Percentiles rank a stretch among this genome's conserved stretches.
These are phyloP conservation scores for Globisporangium splendens DNA, from an alignment of 352 stramenopile genomes.

Conservation along the genomic window DNA sequence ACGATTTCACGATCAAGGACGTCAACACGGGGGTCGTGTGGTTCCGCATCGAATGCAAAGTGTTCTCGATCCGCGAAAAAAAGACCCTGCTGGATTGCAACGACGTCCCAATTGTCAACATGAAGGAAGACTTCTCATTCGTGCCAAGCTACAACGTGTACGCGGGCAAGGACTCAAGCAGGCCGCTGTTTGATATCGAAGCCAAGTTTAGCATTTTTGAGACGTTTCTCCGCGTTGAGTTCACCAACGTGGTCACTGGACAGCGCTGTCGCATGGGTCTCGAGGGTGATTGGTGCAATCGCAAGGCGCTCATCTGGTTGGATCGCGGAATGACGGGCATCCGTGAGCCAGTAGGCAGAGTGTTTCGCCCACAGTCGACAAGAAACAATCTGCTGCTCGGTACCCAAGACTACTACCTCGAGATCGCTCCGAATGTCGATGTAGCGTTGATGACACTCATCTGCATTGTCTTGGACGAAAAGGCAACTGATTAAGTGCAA, in stretches of 20 bases:
- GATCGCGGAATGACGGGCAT: background rate
- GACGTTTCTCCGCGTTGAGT: background rate
- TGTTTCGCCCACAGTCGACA: background rate
- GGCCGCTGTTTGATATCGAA: background rate
- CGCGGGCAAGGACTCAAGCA: background rate
- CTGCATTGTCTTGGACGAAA: slow-evolving; percentile 21
- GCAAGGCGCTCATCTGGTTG: slow-evolving; percentile 8
- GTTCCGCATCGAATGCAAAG: slow-evolving; percentile 22
- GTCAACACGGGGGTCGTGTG: background rate
- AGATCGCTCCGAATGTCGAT: slow-evolving; percentile 27
- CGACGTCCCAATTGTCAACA: no score
- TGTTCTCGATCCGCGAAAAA: slow-evolving; percentile 12
- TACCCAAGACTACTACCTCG: slow-evolving; percentile 15
- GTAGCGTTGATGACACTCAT: slow-evolving; percentile 25
- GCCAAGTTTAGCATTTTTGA: background rate
- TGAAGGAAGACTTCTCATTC: no score
- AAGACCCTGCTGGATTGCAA: no score
- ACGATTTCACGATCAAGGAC: no score
- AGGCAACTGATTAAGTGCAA: background rate
- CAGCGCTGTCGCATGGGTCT: slow-evolving; percentile 6
- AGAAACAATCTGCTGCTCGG: no score
- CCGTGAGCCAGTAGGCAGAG: background rate
- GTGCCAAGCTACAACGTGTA: background rate
- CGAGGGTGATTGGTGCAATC: background rate
- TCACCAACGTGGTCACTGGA: background rate